Conservation (phyloP, 2,329 filamentous ascomycete genomes). For the Onygenales sp. region DNA sequence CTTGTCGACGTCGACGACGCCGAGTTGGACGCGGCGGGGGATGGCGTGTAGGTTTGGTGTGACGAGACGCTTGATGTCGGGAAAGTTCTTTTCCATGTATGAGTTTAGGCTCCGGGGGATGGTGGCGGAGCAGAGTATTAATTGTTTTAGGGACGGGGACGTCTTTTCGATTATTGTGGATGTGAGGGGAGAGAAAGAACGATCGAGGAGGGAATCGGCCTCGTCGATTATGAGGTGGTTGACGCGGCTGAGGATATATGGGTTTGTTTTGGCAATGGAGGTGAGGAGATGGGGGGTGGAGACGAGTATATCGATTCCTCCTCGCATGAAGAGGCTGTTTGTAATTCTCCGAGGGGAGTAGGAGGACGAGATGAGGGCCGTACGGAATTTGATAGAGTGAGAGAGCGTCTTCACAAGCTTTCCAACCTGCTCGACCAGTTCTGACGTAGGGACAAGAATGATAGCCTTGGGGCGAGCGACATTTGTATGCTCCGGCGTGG, state of each 20-base stretch:
- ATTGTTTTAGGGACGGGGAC: constrained; percentile 69
- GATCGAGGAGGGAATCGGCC: constrained; percentile 90
- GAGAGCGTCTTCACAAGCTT: constrained; percentile 70
- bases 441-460: constrained; percentile 82
- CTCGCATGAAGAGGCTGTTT: constrained; percentile 68
- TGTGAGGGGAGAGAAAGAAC: constrained; percentile 79
- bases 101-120: constrained; percentile 85
- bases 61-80: constrained; percentile 73
- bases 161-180: constrained; percentile 72
- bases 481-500: constrained; percentile 62
- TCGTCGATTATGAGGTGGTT: constrained; percentile 86
- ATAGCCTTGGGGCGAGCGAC: constrained; percentile 68
- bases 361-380: constrained; percentile 70
- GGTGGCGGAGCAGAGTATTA: constrained; percentile 90
- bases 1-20: constrained; percentile 81
- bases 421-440: constrained; percentile 83
- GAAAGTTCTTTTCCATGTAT: constrained; percentile 72
- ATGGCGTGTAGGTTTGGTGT: constrained; percentile 96
- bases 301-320: constrained; percentile 76
- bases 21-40: constrained; percentile 84
- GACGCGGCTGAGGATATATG: constrained; percentile 86
- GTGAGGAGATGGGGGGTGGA: constrained; percentile 82
- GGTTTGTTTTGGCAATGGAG: constrained; percentile 80
- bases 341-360: constrained; percentile 71
- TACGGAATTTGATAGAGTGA: constrained; percentile 78